phyloP scores from a whole-genome alignment of 2,329 filamentous ascomycete species.

The Aureobasidium musti region DNA sequence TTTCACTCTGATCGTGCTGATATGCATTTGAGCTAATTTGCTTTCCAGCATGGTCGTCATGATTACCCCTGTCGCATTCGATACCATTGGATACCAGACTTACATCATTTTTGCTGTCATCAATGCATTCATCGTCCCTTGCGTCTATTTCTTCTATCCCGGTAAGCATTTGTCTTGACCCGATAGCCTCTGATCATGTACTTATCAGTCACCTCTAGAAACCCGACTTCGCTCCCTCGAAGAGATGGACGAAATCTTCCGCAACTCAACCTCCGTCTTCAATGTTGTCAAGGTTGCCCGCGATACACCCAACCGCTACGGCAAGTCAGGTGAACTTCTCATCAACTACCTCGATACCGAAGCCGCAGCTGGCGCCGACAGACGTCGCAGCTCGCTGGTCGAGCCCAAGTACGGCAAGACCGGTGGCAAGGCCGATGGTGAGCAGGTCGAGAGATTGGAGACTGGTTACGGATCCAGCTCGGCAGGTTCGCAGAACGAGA shows the following conservation, averaged over 20 bases:
- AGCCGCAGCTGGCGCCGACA: constrained; percentile 31
- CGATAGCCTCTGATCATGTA: too few relatives aligned
- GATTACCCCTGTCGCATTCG: constrained; percentile 62
- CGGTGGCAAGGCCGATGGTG: constrained; percentile 29
- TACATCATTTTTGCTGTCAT: constrained; percentile 63
- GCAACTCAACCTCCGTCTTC: constrained; percentile 54
- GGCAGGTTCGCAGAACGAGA: not conserved
- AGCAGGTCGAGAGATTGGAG: constrained; percentile 21
- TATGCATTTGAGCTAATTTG: constrained; percentile 29
- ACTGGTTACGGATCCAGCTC: constrained; percentile 20
- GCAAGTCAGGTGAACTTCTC: constrained; percentile 59
- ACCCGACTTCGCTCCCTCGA: constrained; percentile 64
- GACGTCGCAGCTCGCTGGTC: constrained; percentile 16
- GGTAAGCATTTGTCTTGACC: not conserved
- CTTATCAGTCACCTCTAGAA: constrained; percentile 49
- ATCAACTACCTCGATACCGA: constrained; percentile 53
- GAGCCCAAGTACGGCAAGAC: constrained; percentile 23
- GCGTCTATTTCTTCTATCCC: constrained; percentile 42
- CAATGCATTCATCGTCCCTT: constrained; percentile 59
- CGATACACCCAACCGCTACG: constrained; percentile 58
- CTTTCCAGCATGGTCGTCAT: constrained; percentile 53
- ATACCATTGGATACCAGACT: constrained; percentile 60
- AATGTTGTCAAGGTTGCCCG: constrained; percentile 54
- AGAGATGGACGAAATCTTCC: constrained; percentile 67
- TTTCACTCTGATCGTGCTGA: not conserved